A percentile compares a stretch with the other conserved stretches of the same genome.
phyloP scores from a whole-genome alignment of 345 rosid species.

The Syzygium grande region DNA sequence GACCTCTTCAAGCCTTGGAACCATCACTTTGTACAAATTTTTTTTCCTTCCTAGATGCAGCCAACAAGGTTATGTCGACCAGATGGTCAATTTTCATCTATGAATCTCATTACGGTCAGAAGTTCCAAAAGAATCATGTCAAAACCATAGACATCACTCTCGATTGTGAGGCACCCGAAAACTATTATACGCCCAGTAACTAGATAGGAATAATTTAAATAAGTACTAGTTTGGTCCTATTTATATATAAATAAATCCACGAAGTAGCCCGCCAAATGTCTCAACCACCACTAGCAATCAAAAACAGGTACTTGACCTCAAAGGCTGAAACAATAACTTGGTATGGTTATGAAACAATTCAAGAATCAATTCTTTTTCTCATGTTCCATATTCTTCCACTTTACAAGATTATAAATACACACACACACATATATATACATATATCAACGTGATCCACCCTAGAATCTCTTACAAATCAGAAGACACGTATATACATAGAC shows the following conservation, averaged over 20 bases:
- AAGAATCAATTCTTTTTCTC: too few relatives aligned
- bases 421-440: too few relatives aligned
- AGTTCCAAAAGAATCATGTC: conserved; percentile 74
- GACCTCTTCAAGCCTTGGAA: conserved; percentile 82
- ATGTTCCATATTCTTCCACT: too few relatives aligned
- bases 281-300: too few relatives aligned
- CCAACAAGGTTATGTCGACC: conserved; percentile 74
- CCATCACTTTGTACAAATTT: conserved; percentile 57
- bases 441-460: too few relatives aligned
- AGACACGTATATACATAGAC: too few relatives aligned
- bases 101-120: conserved; percentile 62
- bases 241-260: background rate
- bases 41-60: conserved; percentile 70
- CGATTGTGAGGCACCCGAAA: conserved; percentile 53
- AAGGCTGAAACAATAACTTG: background rate
- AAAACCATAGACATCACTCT: conserved; percentile 75
- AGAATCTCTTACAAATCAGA: too few relatives aligned
- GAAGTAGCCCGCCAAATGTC: too few relatives aligned
- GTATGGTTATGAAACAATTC: too few relatives aligned
- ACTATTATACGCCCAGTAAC: background rate
- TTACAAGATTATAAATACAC: too few relatives aligned
- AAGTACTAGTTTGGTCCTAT: background rate
- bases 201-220: background rate
- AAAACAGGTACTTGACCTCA: background rate
- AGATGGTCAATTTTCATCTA: conserved; percentile 76